Base-by-base conservation (phyloP, 2,329 filamentous ascomycete genomes). In the Clonostachys sp. region DNA sequence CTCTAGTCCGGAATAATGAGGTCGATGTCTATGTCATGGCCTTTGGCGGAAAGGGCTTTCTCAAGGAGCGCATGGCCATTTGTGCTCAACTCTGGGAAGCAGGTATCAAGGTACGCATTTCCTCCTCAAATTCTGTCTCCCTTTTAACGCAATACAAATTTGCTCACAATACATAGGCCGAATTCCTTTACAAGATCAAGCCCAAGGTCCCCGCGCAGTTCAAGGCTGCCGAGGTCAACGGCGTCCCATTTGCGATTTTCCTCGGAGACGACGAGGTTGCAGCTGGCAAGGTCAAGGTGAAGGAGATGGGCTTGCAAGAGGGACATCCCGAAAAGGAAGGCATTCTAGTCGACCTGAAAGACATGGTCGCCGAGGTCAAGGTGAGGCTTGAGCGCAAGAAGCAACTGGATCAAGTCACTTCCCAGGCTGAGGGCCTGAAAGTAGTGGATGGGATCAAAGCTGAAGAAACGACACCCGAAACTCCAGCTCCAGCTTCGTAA, bases 1-100 rank as follows among this genome's bases (percentile, higher is more conserved):
- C 80, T 81, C 49, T 76, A 79, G 58, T 78, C 45, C 75, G 87
- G 53, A 76, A 77, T 53, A 90, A 85, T 60, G 87, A 94, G 57
- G 86, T 91, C 4, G 91, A 97, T 61, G 91, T 91, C 42, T 96
- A 84, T 67, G 87, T 97, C 60, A 97, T 97, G 91, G 91, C 91
- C 0, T 91, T 96, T 61, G 91, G 90, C 46, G 87, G 89, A 46
- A 92, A 91, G 68, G 87, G 84, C 17, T 92, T 91, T 66, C 70
- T 96, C 47, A 83, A 84, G 55, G 87, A 96, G 73, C 86, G 92
- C 54, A 91, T 96, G 83, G 74, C 83, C 24, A 79, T 97, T 36
- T 85, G 86, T 50, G 79, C 83, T 54, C 76, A 76, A 54, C 74
- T 97, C 44, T 95, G 92, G 90, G 84, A 90, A 56, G 89, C 87